Percentiles rank a stretch among this genome's conserved stretches.
Conservation (phyloP, 495 filamentous ascomycete species). For the Penicillium malachiteum region DNA sequence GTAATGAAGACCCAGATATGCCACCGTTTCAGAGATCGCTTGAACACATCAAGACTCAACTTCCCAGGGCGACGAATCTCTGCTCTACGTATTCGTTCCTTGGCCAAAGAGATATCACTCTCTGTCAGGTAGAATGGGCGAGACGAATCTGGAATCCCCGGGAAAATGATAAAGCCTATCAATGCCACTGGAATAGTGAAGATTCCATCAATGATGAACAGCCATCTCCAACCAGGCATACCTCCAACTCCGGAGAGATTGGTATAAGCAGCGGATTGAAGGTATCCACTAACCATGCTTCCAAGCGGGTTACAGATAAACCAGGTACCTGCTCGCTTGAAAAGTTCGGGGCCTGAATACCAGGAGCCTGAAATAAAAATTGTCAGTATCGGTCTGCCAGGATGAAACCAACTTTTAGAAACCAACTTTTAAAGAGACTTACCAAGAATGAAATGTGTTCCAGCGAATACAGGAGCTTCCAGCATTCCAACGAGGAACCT, state of each 20-base stretch:
- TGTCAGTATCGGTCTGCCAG: not conserved
- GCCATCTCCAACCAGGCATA: slow-evolving; percentile 50
- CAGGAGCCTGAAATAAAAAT: slow-evolving; percentile 28
- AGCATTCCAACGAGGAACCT: slow-evolving; percentile 54
- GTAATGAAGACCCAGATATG: slow-evolving; percentile 49
- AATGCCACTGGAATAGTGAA: slow-evolving; percentile 51
- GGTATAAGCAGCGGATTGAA: slow-evolving; percentile 48
- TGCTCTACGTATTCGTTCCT: slow-evolving; percentile 27
- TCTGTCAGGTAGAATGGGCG: slow-evolving; percentile 40
- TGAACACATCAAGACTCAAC: slow-evolving; percentile 40
- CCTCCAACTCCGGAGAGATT: slow-evolving; percentile 43
- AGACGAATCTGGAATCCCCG: slow-evolving; percentile 47
- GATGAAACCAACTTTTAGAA: not conserved
- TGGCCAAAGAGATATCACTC: slow-evolving; percentile 37
- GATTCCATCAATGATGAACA: slow-evolving; percentile 51
- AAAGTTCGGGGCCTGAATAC: slow-evolving; percentile 40
- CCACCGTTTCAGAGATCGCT: slow-evolving; percentile 42
- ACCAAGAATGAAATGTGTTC: slow-evolving; percentile 42
- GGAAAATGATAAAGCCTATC: slow-evolving; percentile 44
- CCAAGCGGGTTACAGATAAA: slow-evolving; percentile 38
- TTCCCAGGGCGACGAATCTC: slow-evolving; percentile 37
- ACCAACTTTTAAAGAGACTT: too few species aligned
- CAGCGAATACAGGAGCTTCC: slow-evolving; percentile 45
- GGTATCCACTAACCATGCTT: slow-evolving; percentile 39
- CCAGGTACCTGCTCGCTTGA: slow-evolving; percentile 39